Base-by-base conservation (phyloP, 441 rosid genomes). In the Euphorbia schlechtendalii region DNA sequence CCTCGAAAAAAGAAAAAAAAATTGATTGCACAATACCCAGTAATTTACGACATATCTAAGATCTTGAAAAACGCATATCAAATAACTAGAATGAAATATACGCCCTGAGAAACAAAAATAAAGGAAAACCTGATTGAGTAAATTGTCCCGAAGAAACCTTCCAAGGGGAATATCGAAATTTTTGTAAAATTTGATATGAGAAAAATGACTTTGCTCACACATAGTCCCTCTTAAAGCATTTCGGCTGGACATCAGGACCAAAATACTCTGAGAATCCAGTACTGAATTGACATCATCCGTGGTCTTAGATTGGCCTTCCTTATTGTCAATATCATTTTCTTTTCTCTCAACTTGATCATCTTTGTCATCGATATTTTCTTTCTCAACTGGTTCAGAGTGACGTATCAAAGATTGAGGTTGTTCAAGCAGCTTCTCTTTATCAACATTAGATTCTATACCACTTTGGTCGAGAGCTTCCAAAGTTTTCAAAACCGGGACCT, bases 141-240 rank as follows among this genome's bases (percentile, higher is more conserved):
- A 74, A 74, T 84, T 87, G 58, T 89, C 90, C 49, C 68, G 86
- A 65, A 94, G 88, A 83, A 94, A 94, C 76, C 68, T 89, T 62
- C 96, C 95, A 58, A 94, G 87, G 45, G 98, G 98, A 68, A 86
- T 71, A 77, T 94, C 99, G 46, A 84, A 94, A 75, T 87, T 82
- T 76, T 71, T 82, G 82, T 94, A 94, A 84, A 91, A 94, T 79
- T 78, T 81, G 63, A 94, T 94, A 72, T 87, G 99, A 65, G 96
- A 91, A 77, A 91, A 89, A 81, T 79, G 99, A 81, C 88, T 91
- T 70, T 91, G 96, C 78, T 89, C 90, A 67, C 99, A 94, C 54
- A 89, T 71, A 59, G 78, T 81, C 67, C 94, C 96, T 71, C 51
- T 83, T 15, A 63, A 59, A 32, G 84, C 80, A 81, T 91, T 91